Conservation (phyloP, 1,139 yeast genomes). For the Hansenula lynferdii region DNA sequence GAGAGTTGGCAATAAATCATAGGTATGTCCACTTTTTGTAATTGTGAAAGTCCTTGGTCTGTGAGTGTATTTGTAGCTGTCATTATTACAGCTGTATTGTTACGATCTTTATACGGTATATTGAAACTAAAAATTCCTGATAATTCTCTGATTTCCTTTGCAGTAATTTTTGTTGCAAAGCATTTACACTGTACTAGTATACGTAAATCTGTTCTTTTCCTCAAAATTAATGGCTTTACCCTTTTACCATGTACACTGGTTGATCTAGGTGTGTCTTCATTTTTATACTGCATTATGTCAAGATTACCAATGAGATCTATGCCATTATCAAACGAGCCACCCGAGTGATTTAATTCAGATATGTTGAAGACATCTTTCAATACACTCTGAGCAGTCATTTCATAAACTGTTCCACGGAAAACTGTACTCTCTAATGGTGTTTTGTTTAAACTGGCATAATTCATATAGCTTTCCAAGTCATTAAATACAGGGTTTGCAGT, state of each 20-base stretch:
- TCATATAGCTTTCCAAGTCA: too few relatives aligned
- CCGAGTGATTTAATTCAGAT: constrained; percentile 36
- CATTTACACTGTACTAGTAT: constrained; percentile 58
- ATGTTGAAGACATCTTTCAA: constrained; percentile 38
- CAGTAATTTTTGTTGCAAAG: constrained; percentile 40
- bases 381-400: constrained; percentile 47
- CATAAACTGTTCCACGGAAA: constrained; percentile 69
- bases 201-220: constrained; percentile 23
- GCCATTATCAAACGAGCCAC: constrained; percentile 74
- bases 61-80: constrained; percentile 63
- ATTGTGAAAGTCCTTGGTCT: constrained; percentile 49
- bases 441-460: too few relatives aligned
- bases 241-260: constrained; percentile 17
- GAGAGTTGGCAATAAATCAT: constrained; percentile 44
- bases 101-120: constrained; percentile 27
- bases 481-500: too few relatives aligned
- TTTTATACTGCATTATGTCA: constrained; percentile 31
- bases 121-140: constrained; percentile 50
- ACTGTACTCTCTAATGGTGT: too few relatives aligned
- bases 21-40: constrained; percentile 54
- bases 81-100: constrained; percentile 35
- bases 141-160: constrained; percentile 51
- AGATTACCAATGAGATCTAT: constrained; percentile 63
- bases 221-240: constrained; percentile 24
- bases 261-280: not conserved